A percentile compares a stretch with the other conserved stretches of the same genome.
These are phyloP conservation scores for Tetrahymena borealis DNA, from an alignment of 73 alveolate genomes.

Conservation along the genomic window DNA sequence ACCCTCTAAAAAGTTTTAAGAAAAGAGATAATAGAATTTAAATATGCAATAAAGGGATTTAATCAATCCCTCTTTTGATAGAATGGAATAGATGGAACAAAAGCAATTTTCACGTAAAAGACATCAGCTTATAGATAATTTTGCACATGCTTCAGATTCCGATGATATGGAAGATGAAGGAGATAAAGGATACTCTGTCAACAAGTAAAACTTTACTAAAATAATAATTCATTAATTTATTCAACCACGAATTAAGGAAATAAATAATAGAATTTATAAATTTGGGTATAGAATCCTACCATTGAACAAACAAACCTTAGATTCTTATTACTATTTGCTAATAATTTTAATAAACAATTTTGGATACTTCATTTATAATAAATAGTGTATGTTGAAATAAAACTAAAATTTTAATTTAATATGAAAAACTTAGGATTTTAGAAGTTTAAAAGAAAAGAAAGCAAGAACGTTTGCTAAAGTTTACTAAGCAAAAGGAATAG, in stretches of 20 bases:
- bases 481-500: background rate
- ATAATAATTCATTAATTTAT: too few species aligned
- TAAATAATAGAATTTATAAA: too few species aligned
- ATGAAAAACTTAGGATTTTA: background rate
- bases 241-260: too few species aligned
- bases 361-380: too few species aligned
- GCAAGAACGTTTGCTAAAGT: background rate
- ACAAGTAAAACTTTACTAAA: background rate
- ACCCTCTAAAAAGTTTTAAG: background rate
- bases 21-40: background rate
- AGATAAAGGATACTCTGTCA: background rate
- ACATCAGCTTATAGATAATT: background rate
- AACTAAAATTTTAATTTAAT: background rate
- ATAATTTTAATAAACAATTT: too few species aligned
- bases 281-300: too few species aligned
- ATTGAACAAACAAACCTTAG: too few species aligned
- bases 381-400: background rate
- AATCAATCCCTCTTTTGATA: background rate
- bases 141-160: background rate
- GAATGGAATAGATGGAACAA: background rate
- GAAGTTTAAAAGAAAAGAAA: background rate
- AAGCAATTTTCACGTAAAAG: background rate
- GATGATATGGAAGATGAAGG: background rate
- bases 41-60: background rate
- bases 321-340: too few species aligned